These are phyloP conservation scores for Beauveria asiatica DNA, from an alignment of 2,329 filamentous ascomycete genomes.

Conservation along the genomic window DNA sequence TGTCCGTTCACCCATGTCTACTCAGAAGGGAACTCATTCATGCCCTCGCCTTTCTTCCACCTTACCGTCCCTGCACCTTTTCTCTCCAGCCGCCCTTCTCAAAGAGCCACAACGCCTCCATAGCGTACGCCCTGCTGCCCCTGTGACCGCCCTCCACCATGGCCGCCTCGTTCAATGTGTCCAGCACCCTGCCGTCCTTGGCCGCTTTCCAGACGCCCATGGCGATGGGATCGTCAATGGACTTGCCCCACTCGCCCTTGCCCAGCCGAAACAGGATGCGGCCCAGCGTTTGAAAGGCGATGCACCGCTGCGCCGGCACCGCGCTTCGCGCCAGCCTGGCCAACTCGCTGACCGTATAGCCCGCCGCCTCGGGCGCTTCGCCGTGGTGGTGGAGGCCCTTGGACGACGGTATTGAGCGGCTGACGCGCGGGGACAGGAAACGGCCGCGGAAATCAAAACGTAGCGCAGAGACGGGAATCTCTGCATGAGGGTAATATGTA, in stretches of 20 bases:
- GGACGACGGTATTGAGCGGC: slow-evolving; percentile 64
- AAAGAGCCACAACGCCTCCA: slow-evolving; percentile 81
- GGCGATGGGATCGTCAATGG: slow-evolving; percentile 50
- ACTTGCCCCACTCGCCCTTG: slow-evolving; percentile 58
- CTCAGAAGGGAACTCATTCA: not conserved
- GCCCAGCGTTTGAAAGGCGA: slow-evolving; percentile 86
- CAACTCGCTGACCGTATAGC: slow-evolving; percentile 86
- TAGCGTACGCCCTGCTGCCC: slow-evolving; percentile 75
- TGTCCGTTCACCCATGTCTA: not conserved
- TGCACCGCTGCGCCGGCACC: slow-evolving; percentile 78
- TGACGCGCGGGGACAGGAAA: slow-evolving; percentile 67
- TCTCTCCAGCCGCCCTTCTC: slow-evolving; percentile 63
- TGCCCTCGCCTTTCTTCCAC: slow-evolving; percentile 27
- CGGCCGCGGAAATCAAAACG: slow-evolving; percentile 83
- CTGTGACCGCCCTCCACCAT: slow-evolving; percentile 61
- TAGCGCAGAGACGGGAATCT: slow-evolving; percentile 65
- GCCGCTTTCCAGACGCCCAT: slow-evolving; percentile 77
- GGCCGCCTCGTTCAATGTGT: slow-evolving; percentile 70
- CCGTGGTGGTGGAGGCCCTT: slow-evolving; percentile 90
- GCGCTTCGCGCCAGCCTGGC: slow-evolving; percentile 71
- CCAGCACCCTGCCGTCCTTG: slow-evolving; percentile 67
- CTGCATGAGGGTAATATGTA: slow-evolving; percentile 72
- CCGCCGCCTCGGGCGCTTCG: slow-evolving; percentile 83
- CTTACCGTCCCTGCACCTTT: slow-evolving; percentile 47
- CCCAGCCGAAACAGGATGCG: slow-evolving; percentile 78